These are phyloP conservation scores for Quercus mongolica DNA, from an alignment of 306 rosid genomes.

Conservation along the genomic window DNA sequence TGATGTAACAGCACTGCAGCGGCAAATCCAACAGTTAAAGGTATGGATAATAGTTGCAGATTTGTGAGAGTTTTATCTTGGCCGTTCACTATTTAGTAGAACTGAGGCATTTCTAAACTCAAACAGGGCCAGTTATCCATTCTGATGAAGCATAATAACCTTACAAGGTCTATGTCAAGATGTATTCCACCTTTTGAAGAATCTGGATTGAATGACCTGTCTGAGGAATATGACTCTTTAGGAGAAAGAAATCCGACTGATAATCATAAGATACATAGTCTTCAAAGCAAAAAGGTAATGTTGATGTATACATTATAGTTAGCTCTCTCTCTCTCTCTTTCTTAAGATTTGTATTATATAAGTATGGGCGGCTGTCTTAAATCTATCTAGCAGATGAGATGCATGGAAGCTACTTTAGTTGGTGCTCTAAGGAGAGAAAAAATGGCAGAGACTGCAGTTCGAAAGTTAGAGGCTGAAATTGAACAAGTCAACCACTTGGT, in stretches of 20 bases:
- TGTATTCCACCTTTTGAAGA: conserved; percentile 47
- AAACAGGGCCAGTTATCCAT: conserved; percentile 74
- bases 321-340: conserved; percentile 4
- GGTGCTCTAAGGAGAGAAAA: conserved; percentile 85
- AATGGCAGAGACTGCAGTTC: conserved; percentile 54
- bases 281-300: conserved; percentile 48
- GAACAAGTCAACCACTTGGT: conserved; percentile 59
- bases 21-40: conserved; percentile 88
- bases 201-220: conserved; percentile 36
- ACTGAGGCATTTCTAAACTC: conserved; percentile 34
- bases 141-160: conserved; percentile 48
- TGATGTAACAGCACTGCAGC: conserved; percentile 75
- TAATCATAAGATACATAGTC: conserved; percentile 28
- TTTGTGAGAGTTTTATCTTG: conserved; percentile 21
- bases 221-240: conserved; percentile 34
- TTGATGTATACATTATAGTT: conserved; percentile 3
- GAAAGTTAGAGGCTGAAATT: conserved; percentile 58
- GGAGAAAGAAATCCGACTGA: conserved; percentile 25
- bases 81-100: conserved; percentile 12
- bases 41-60: conserved; percentile 33
- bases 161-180: conserved; percentile 38
- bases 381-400: conserved; percentile 51
- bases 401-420: conserved; percentile 54
- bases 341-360: conserved; percentile 11
- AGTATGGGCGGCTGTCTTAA: conserved; percentile 20